Evolutionary conservation across 257 asterid species (phyloP).

Genomic region (Phtheirospermum japonicum): DNA sequence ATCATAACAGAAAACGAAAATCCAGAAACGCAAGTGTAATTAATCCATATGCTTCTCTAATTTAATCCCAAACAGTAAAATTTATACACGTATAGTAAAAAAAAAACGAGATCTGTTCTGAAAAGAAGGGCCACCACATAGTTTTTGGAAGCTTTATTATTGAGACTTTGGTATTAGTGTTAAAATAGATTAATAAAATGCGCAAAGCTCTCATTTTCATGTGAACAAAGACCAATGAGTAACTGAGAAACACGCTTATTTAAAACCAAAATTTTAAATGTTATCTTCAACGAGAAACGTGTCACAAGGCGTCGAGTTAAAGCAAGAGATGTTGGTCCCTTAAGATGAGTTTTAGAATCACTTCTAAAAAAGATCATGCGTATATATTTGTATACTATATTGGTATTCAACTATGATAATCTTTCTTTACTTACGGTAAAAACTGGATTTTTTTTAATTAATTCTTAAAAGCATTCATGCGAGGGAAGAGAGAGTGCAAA

Average conservation of each 20-base stretch:
- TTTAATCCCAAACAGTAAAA: not conserved
- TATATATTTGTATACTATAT: too few species aligned
- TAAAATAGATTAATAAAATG: not conserved
- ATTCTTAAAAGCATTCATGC: not conserved
- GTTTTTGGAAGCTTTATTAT: not conserved
- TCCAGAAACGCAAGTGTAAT: not conserved
- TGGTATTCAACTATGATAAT: too few species aligned
- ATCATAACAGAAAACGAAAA: slow-evolving; percentile 1
- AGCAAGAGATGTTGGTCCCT: slow-evolving; percentile 73
- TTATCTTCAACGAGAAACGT: slow-evolving; percentile 22
- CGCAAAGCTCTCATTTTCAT: not conserved
- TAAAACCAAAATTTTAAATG: not conserved
- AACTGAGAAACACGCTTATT: not conserved
- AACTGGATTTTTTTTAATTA: too few species aligned
- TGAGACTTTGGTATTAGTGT: slow-evolving; percentile 1
- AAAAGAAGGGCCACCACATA: slow-evolving; percentile 19
- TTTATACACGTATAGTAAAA: not conserved
- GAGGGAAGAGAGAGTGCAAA: not conserved
- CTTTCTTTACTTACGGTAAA: too few species aligned
- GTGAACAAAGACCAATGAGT: not conserved
- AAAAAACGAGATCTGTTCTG: slow-evolving; percentile 8
- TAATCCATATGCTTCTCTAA: slow-evolving; percentile 8
- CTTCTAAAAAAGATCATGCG: too few species aligned
- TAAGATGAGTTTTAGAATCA: not conserved
- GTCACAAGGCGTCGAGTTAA: slow-evolving; percentile 36